Base-by-base conservation (phyloP, 108 stramenopile species). In the Fragilariopsis cylindrus region DNA sequence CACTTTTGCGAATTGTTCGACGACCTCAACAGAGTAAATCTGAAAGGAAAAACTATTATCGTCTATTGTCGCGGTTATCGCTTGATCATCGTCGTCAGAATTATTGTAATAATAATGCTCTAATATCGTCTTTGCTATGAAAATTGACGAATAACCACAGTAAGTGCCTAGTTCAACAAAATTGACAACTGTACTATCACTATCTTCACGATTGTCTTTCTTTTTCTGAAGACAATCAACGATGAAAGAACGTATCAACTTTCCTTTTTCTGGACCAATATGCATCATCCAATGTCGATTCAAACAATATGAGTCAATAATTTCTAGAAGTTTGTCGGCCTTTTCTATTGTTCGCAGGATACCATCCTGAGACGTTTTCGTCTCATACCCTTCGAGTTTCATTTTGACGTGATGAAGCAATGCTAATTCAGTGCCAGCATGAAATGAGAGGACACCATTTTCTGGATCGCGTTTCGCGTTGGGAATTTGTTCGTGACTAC, bases 211-310 rank as follows among this genome's bases (percentile, higher is more conserved):
- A 11, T 48, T 13, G 57, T 45, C 46, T 69, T 57, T 45, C 16
- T 44, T 53, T 6, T 57, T 64, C 54, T 58, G 44, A 3, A 55
- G 62, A 73, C 67, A 76, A 48, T 76, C 15, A 15, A 41, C 56
- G 39, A 95, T 49, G 15, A 77, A 82, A 1, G 43, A 6, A 7
- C 67, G 19, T 6, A 96, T 21, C 42, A 88, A 71, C 0, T 45
- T 57, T n/a, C 87, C 90, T 76, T 97, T 97, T 60, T 91, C 81
- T 12, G 86, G 81, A 16, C 96, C 96, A 19, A 95, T 73, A 70
- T 95, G 90, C 96, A 97, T 97, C 96, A 95, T 95, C 96, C 96
- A 97, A 76, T 97, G 93, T 21, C 92, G 60, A 4, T 69, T 49
- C 18, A 76, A 57, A 77, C 92, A 95, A 76, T 87, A 97, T 18